phyloP scores from a whole-genome alignment of 2,329 filamentous ascomycete genomes.

The Hawksworthiomyces lignivorus region DNA sequence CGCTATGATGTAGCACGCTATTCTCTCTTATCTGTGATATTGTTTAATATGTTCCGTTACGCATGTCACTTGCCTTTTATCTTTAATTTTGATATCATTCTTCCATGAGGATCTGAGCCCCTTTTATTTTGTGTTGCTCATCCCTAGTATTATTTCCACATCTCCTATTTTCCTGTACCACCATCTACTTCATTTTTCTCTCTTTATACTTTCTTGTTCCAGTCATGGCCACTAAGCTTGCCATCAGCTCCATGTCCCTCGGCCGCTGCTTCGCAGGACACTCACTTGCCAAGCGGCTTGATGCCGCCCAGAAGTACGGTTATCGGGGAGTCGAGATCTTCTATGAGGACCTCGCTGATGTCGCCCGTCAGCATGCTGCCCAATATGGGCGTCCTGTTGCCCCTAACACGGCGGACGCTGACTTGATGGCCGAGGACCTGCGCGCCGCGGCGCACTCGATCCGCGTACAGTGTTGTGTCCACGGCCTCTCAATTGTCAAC shows the following conservation, averaged over 20 bases:
- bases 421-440: neutral
- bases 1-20: too few relatives aligned
- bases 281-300: conserved; percentile 7
- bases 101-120: too few relatives aligned
- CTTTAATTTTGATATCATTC: too few relatives aligned
- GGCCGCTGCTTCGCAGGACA: conserved; percentile 13
- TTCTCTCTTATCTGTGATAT: too few relatives aligned
- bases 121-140: too few relatives aligned
- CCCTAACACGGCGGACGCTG: neutral
- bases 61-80: too few relatives aligned
- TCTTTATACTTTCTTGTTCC: neutral
- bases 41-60: too few relatives aligned
- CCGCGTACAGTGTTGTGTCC: conserved; percentile 37
- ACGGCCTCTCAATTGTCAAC: conserved; percentile 38
- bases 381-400: too few relatives aligned
- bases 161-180: neutral
- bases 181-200: neutral
- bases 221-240: conserved; percentile 13
- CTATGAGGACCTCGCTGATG: conserved; percentile 52
- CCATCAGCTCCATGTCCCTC: conserved; percentile 15
- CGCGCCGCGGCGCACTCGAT: conserved; percentile 40
- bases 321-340: conserved; percentile 54
- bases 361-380: conserved; percentile 28
- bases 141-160: too few relatives aligned
- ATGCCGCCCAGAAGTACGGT: conserved; percentile 21